A percentile compares a stretch with the other conserved stretches of the same genome.
phyloP scores from a whole-genome alignment of 805 yeast species.

The Metschnikowia rubicola region DNA sequence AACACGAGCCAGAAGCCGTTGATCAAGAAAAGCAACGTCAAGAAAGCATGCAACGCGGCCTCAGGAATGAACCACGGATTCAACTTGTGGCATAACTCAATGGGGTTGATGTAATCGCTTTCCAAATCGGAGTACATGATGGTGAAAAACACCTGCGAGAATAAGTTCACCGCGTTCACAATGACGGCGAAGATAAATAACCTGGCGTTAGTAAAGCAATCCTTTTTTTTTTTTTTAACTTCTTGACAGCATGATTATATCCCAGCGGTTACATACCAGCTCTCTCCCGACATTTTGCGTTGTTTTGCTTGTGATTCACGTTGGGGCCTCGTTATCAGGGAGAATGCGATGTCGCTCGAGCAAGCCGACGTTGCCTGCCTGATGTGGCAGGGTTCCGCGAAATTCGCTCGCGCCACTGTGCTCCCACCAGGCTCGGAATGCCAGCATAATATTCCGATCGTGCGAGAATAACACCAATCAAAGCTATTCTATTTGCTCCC shows the following conservation, averaged over 20 bases:
- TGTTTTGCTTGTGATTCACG: not conserved
- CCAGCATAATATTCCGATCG: too few species aligned
- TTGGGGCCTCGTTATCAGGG: slow-evolving; percentile 4
- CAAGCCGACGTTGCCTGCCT: slow-evolving; percentile 7
- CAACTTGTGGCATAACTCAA: slow-evolving; percentile 89
- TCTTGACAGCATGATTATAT: too few species aligned
- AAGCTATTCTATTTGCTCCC: slow-evolving; percentile 4
- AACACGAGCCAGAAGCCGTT: slow-evolving; percentile 93
- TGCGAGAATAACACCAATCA: too few species aligned
- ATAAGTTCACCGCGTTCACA: slow-evolving; percentile 81
- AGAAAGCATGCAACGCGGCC: slow-evolving; percentile 73
- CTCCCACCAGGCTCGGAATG: not conserved
- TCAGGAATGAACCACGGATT: slow-evolving; percentile 89
- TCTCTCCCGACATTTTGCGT: slow-evolving; percentile 25
- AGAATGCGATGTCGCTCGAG: slow-evolving; percentile 3
- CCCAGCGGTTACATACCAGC: slow-evolving; percentile 21
- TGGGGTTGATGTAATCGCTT: slow-evolving; percentile 95
- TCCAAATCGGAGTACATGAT: slow-evolving; percentile 94
- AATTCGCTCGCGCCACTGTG: not conserved
- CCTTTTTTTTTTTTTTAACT: not conserved
- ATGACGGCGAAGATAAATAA: slow-evolving; percentile 75
- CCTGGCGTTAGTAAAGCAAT: slow-evolving; percentile 28
- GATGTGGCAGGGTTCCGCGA: slow-evolving; percentile 4
- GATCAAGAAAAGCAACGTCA: slow-evolving; percentile 67
- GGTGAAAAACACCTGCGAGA: slow-evolving; percentile 90